Percentiles rank a stretch among this genome's conserved stretches.
Evolutionary conservation across 2,329 filamentous ascomycete genomes (phyloP).

Genomic region (Penicillium crustosum): DNA sequence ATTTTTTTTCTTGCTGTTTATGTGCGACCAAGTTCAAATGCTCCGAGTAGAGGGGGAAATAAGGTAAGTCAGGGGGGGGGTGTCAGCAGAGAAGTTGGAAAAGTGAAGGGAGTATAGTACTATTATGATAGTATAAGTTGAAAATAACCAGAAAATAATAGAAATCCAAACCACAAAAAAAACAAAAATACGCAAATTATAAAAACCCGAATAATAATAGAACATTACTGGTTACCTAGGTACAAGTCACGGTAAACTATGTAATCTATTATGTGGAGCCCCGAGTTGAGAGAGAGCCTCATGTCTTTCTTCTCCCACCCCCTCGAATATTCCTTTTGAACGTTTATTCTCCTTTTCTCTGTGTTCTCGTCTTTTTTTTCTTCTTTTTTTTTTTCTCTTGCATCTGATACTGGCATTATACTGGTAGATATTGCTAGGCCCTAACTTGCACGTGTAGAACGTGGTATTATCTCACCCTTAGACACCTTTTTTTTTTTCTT

Average conservation of each 20-base stretch:
- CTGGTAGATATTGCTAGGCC: neutral
- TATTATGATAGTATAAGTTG: no score
- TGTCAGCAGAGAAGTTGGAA: neutral
- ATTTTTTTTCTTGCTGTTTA: neutral
- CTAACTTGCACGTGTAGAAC: conserved; percentile 4
- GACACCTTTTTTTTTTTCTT: neutral
- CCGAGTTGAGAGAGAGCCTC: conserved; percentile 1
- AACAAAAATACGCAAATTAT: neutral
- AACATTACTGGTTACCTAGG: neutral
- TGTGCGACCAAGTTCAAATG: conserved; percentile 6
- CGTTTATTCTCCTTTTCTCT: conserved; percentile 5
- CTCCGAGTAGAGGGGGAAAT: neutral
- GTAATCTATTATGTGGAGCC: conserved; percentile 7
- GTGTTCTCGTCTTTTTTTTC: neutral
- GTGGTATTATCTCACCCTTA: neutral
- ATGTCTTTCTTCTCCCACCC: neutral
- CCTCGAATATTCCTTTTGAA: conserved; percentile 5
- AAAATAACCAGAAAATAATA: neutral
- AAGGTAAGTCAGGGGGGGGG: neutral
- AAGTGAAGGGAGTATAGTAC: neutral
- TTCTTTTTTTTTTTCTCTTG: neutral
- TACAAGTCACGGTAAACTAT: neutral
- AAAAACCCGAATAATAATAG: neutral
- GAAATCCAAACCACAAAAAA: neutral
- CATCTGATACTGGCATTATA: conserved; percentile 1